A percentile compares a stretch with the other conserved stretches of the same genome.
Evolutionary conservation across 2,329 filamentous ascomycete genomes (phyloP).

Genomic region (Colletotrichum cereale): DNA sequence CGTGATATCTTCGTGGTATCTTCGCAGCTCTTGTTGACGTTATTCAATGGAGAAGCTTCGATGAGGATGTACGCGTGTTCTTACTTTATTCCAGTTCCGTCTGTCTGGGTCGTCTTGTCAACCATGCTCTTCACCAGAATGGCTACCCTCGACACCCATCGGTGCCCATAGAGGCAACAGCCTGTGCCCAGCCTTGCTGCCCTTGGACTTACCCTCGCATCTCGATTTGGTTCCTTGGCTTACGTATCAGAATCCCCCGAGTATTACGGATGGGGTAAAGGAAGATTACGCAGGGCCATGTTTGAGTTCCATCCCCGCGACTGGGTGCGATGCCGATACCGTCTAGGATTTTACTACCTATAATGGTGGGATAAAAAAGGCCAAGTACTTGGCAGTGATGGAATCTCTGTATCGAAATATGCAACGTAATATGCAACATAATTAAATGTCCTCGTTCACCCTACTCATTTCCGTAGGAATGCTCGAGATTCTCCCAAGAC

Average conservation of each 20-base stretch:
- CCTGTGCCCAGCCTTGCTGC: not conserved
- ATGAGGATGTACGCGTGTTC: not conserved
- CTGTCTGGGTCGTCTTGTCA: not conserved
- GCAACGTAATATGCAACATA: not conserved
- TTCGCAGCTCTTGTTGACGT: no score
- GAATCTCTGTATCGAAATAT: not conserved
- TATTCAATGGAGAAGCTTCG: no score
- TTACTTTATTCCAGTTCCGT: not conserved
- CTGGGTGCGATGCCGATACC: not conserved
- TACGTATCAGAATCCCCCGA: not conserved
- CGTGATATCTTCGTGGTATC: no score
- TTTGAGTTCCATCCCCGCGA: not conserved
- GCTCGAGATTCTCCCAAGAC: no score
- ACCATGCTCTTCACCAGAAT: not conserved
- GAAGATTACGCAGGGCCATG: no score
- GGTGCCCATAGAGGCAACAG: not conserved
- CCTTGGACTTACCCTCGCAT: no score
- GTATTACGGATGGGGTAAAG: no score
- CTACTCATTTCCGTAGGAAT: not conserved
- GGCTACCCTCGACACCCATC: not conserved
- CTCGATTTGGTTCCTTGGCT: not conserved
- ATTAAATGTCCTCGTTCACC: not conserved
- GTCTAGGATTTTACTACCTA: not conserved
- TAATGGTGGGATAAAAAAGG: not conserved
- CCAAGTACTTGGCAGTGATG: no score